These are phyloP conservation scores for Blumeria hordei DNA, from an alignment of 2,329 filamentous ascomycete genomes.

Conservation along the genomic window DNA sequence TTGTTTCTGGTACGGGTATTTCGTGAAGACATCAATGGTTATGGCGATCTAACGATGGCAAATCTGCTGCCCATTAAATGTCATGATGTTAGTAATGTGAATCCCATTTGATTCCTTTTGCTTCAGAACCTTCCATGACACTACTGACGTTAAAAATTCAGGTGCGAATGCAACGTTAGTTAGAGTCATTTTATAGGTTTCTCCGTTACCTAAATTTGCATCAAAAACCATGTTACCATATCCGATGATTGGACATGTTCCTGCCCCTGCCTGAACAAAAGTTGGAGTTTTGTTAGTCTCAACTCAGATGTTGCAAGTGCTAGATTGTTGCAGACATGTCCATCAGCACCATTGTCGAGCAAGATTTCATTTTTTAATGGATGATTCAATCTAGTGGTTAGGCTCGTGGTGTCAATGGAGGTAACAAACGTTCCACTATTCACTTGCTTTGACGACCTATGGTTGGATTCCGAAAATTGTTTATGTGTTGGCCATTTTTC, in stretches of 20 bases:
- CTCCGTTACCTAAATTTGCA: background rate
- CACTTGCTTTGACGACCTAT: background rate
- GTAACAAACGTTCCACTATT: background rate
- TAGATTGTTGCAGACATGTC: background rate
- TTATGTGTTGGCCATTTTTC: background rate
- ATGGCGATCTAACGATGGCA: background rate
- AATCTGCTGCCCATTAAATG: background rate
- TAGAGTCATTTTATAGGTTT: background rate
- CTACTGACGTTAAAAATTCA: background rate
- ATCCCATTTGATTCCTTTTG: background rate
- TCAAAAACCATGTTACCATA: background rate
- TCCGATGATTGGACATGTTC: background rate
- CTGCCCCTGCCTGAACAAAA: background rate
- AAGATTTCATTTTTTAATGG: background rate
- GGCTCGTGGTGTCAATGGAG: background rate
- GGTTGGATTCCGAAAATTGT: background rate
- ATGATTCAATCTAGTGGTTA: background rate
- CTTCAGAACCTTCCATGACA: background rate
- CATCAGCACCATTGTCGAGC: background rate
- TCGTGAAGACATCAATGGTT: background rate
- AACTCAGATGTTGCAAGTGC: background rate
- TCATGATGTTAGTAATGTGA: background rate
- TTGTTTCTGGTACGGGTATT: background rate
- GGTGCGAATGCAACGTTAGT: conserved; percentile 1
- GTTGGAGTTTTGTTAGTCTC: background rate